Conservation (phyloP, 2,329 filamentous ascomycete genomes). For the Davidsoniella virescens region DNA sequence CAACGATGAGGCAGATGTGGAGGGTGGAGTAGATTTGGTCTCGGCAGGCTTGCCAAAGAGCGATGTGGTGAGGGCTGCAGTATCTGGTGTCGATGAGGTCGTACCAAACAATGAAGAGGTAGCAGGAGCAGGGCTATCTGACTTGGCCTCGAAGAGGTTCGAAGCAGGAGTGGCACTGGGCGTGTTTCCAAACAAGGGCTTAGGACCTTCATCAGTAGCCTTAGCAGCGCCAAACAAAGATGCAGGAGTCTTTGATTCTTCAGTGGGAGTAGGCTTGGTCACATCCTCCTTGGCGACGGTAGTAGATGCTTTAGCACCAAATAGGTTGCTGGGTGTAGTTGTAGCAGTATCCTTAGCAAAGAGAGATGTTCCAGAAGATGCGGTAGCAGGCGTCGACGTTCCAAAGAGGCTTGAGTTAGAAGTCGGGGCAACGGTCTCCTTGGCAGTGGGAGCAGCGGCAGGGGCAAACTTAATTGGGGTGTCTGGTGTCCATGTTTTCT, state of each 20-base stretch:
- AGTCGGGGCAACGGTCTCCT: conserved; percentile 10
- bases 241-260: conserved; percentile 10
- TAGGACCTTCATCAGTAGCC: conserved; percentile 8
- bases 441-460: conserved; percentile 14
- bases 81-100: background rate
- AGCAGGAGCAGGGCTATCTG: conserved; percentile 3
- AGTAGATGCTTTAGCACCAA: conserved; percentile 21
- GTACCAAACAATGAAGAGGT: conserved; percentile 12
- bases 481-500: conserved; percentile 33
- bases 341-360: conserved; percentile 18
- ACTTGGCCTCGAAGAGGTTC: conserved; percentile 14
- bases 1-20: conserved; percentile 5
- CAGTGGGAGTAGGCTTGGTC: conserved; percentile 14
- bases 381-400: conserved; percentile 16
- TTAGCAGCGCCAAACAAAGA: conserved; percentile 15
- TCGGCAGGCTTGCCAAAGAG: conserved; percentile 11
- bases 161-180: conserved; percentile 1
- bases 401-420: conserved; percentile 5
- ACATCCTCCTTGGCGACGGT: conserved; percentile 2
- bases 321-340: conserved; percentile 20
- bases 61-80: background rate
- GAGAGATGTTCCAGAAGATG: conserved; percentile 13
- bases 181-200: conserved; percentile 8
- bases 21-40: background rate
- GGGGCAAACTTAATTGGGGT: conserved; percentile 39